These are phyloP conservation scores for Musa itinerans DNA, from an alignment of 176 grass and related monocot species.

Conservation along the genomic window DNA sequence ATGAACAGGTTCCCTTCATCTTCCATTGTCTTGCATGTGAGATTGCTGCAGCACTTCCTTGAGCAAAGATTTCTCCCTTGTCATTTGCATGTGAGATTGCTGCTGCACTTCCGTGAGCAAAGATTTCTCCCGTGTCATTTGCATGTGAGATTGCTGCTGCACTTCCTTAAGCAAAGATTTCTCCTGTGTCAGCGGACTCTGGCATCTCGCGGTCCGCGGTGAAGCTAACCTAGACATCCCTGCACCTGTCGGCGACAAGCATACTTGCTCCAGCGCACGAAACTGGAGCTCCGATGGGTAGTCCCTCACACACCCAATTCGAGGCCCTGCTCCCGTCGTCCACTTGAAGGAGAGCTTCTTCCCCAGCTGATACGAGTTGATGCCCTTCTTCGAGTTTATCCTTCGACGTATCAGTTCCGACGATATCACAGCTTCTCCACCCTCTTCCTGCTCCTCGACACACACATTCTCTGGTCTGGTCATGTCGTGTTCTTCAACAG, in stretches of 20 bases:
- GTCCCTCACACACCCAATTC: slow-evolving; percentile 67
- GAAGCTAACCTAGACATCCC: slow-evolving; percentile 21
- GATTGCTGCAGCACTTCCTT: too few species aligned
- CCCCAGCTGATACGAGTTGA: slow-evolving; percentile 56
- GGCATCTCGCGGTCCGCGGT: neutral
- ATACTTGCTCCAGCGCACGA: slow-evolving; percentile 49
- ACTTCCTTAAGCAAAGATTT: too few species aligned
- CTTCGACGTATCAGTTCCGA: slow-evolving; percentile 41
- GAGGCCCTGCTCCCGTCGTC: slow-evolving; percentile 56
- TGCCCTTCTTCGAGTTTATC: slow-evolving; percentile 55
- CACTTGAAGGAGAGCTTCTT: slow-evolving; percentile 46
- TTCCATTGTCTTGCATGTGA: too few species aligned
- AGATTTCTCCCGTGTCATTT: too few species aligned
- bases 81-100: too few species aligned
- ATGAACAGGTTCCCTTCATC: too few species aligned
- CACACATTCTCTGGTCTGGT: slow-evolving; percentile 22
- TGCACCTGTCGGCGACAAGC: slow-evolving; percentile 26
- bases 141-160: too few species aligned
- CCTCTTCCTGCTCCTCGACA: slow-evolving; percentile 8
- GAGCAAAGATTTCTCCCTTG: too few species aligned
- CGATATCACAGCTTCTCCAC: slow-evolving; percentile 22
- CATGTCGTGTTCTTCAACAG: neutral
- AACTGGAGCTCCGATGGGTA: slow-evolving; percentile 53
- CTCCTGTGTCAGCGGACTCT: too few species aligned
- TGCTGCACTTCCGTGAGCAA: too few species aligned